Evolutionary conservation across 495 filamentous ascomycete species (phyloP), one percentile per base, ranked within the genome.

Genomic region (Xylaria nigripes): DNA sequence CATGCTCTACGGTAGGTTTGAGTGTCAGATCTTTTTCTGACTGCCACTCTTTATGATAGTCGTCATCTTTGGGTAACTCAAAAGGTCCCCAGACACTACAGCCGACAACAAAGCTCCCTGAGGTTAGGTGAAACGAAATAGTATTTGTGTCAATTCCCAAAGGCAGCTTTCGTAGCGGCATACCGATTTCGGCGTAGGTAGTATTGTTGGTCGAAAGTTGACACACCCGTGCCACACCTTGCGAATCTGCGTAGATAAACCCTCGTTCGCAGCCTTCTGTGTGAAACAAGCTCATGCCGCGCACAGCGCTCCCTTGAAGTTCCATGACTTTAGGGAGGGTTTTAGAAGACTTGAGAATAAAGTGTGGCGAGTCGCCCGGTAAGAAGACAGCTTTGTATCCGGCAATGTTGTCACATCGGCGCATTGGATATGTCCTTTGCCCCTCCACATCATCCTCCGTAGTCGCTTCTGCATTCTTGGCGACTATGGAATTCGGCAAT

Each of bases 351-450:
- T 83, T 89, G 15, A 96, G 60, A 32, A 97, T 70, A 64, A 96
- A 93, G 56, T 79, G 81, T 2, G 90, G 84, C 2, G 86, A 86
- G 15, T 74, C 63, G 0, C 93, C 92, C 1, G 89, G 84, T 51
- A 94, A 72, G 63, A 93, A 92, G 1, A 96, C 82, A 0, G 86
- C 76, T 61, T 82, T 84, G 61, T 88, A 86, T 5, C 90, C 89
- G 15, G 76, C 79, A 3, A 96, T 58, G 56, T 94, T 83, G 8
- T 71, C 64, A 41, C 91, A 73, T 29, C 74, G 68, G 24, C 81
- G 78, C 64, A 95, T 72, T 3, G 84, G 77, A 32, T 72, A 65
- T 47, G 72, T 69, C 16, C 68, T 68, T 34, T 70, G 65, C 12
- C 70, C 62, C 53, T 76, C 68, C 0, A 72, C 61, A 8, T 71